phyloP scores from a whole-genome alignment of 495 filamentous ascomycete genomes.

The Hypoxylon perforatum region DNA sequence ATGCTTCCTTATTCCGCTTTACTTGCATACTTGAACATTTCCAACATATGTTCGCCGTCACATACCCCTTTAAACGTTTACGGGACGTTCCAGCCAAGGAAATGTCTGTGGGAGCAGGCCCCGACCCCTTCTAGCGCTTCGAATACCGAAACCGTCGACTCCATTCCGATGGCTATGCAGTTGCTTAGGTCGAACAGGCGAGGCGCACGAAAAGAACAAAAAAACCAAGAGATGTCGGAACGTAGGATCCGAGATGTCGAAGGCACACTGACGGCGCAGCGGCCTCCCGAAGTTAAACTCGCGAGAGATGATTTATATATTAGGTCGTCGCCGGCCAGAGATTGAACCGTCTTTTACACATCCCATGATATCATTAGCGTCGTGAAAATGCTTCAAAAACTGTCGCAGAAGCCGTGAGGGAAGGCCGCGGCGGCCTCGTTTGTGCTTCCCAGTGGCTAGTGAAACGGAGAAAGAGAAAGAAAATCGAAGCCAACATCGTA shows the following conservation, averaged over 20 bases:
- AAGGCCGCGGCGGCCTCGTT: constrained; percentile 12
- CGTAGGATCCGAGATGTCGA: constrained; percentile 33
- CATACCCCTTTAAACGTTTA: constrained; percentile 26
- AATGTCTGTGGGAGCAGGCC: constrained; percentile 27
- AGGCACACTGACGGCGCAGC: constrained; percentile 39
- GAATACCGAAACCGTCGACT: constrained; percentile 39
- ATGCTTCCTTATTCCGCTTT: constrained; percentile 38
- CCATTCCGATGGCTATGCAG: constrained; percentile 41
- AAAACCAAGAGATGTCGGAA: constrained; percentile 26
- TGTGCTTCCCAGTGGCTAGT: constrained; percentile 23
- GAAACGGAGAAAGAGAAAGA: constrained; percentile 10
- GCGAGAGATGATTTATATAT: constrained; percentile 51
- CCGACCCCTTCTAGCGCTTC: constrained; percentile 43
- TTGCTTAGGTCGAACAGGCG: constrained; percentile 39
- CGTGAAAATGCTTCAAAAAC: constrained; percentile 46
- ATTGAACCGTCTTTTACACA: constrained; percentile 52
- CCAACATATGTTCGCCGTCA: constrained; percentile 34
- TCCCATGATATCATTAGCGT: constrained; percentile 48
- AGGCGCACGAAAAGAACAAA: constrained; percentile 35
- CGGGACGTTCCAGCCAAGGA: constrained; percentile 29
- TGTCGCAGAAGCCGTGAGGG: constrained; percentile 38
- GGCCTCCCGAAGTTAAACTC: constrained; percentile 40
- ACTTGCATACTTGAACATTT: constrained; percentile 39
- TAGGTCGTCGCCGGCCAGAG: constrained; percentile 60
- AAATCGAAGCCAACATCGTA: constrained; percentile 20